Evolutionary conservation across 2,329 filamentous ascomycete genomes (phyloP).

Genomic region (Ilyonectria sp.): DNA sequence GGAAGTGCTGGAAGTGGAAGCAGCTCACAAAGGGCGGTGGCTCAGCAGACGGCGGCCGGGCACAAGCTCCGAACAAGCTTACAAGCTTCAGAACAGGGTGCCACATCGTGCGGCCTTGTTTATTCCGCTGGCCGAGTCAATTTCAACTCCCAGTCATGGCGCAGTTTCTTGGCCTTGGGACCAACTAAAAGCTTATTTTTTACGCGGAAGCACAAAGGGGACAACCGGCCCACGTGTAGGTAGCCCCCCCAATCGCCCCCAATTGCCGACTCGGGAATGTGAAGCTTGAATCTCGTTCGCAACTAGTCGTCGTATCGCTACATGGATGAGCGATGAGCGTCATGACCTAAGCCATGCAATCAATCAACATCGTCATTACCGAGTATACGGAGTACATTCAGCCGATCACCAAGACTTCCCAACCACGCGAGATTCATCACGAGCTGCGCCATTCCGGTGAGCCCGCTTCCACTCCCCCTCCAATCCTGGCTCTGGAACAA

Average conservation of each 20-base stretch:
- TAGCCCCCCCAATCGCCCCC: neutral
- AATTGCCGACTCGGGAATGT: neutral
- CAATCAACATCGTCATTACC: constrained; percentile 5
- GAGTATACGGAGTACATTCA: neutral
- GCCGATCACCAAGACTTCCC: constrained; percentile 7
- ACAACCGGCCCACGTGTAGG: neutral
- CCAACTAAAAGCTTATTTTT: constrained; percentile 9
- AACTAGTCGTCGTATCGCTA: neutral
- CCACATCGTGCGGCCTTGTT: constrained; percentile 23
- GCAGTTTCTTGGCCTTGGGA: neutral
- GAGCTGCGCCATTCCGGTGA: neutral
- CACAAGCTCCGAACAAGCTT: constrained; percentile 7
- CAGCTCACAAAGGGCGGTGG: constrained; percentile 14
- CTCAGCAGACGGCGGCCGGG: neutral
- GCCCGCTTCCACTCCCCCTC: neutral
- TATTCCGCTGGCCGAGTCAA: constrained; percentile 12
- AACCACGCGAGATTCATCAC: constrained; percentile 26
- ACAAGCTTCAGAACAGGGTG: constrained; percentile 18
- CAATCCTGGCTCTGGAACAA: neutral
- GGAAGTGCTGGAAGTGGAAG: too few relatives aligned
- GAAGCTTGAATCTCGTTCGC: neutral
- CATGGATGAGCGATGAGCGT: neutral
- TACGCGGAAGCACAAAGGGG: neutral
- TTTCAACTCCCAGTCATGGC: constrained; percentile 11
- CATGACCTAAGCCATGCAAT: neutral